Evolutionary conservation across 2,329 filamentous ascomycete genomes (phyloP), one percentile per base, ranked within the genome.

Genomic region (Hortaea werneckii): DNA sequence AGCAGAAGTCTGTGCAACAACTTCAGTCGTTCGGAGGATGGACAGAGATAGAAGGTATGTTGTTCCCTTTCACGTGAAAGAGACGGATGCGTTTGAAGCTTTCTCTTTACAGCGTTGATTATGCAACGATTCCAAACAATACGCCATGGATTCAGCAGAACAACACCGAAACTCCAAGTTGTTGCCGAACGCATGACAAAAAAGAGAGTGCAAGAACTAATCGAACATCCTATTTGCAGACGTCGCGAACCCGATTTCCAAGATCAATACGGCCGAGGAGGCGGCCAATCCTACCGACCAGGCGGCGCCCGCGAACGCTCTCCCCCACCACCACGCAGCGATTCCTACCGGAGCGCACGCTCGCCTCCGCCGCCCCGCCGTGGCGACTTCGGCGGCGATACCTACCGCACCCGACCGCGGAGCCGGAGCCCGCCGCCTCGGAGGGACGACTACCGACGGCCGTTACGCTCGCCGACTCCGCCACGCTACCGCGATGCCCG

Each of bases 331-430:
- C 43, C 50, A 8, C 43, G 53, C 37, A 45, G 40, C 38, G 63
- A 64, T 45, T 57, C 49, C 52, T 65, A 71, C 54, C 66, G 71
- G 61, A 20, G 20, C 20, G 69, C 59, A 44, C 66, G 71, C 52
- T 76, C 76, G 29, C 76, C 75, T 37, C 66, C 70, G 13, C 58
- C 50, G 26, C 12, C 40, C 6, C 64, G 68, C 6, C 64, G 71
- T 41, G 59, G 49, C 35, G 67, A 60, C 43, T 68, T 41, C 50
- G 32, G 9, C 12, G 51, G 49, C 32, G 61, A 64, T 44, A 53
- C 56, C 12, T 64, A 64, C 44, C 59, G 61, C 37, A 57, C 47
- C 20, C 51, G 66, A 43, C 60, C 52, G 29, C 47, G 60, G 39
- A 57, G 55, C 46, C 54, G 58, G 10, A 51, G 45, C n/a, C 59